Evolutionary conservation across 192 early-diverging fungal species (phyloP), one percentile per base, ranked within the genome.

Genomic region (Mortierella claussenii): DNA sequence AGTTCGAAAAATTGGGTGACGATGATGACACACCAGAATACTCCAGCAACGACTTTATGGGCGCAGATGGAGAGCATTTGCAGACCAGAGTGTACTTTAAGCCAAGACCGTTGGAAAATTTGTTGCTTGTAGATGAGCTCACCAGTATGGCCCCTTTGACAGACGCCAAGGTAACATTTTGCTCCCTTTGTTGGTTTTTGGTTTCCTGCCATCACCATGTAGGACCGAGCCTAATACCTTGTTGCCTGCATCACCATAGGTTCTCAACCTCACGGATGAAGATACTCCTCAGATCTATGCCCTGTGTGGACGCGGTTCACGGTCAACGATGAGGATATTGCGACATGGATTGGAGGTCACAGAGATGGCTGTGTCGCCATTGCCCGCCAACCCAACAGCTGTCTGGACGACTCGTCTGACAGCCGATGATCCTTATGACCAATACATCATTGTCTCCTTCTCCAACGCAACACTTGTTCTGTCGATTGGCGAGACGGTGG

Each of bases 241-340:
- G n/a, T n/a, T n/a, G n/a, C n/a, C n/a, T n/a, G n/a, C n/a, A n/a
- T n/a, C n/a, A n/a, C n/a, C n/a, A 40, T 64, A 81, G 80, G 75
- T 97, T 13, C 63, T 92, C n/a, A 97, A 98, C 66, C 80, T 98
- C 27, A 87, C 92, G 0, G 89, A 92, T 17, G 98, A 98, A 53
- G 94, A 95, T 28, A 90, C 94, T 3, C 97, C 98, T 31, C 97
- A 98, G 82, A 89, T 99, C 34, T 99, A 96, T 69, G 87, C 92
- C 9, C 62, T 96, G 20, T 91, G 93, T 74, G 98, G 98, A 8
- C 85, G 89, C 30, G 94, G 95, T 3, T 81, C 91, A 11, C 79
- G 88, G 31, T 91, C 93, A 10, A 82, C 93, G 32, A 95, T 99
- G 70, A 82, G 92, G 48, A 95, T 97, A 60, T 81, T 97, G 64